Base-by-base conservation (phyloP, 2,329 filamentous ascomycete species). In the Leptosphaerulina australis region DNA sequence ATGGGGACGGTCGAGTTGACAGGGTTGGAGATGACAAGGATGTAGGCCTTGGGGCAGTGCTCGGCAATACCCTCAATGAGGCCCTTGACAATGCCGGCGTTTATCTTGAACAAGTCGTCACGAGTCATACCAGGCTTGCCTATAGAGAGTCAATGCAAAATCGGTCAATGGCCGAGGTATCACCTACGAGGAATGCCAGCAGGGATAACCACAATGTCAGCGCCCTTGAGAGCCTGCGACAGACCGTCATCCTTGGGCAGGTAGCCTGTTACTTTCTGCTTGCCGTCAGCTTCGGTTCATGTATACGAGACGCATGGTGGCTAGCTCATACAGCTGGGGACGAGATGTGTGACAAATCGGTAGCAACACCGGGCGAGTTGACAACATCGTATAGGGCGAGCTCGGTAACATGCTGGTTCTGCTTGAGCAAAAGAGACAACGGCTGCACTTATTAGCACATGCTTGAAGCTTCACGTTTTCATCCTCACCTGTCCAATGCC, bases 71-170 rank as follows among this genome's bases (percentile, higher is more conserved):
- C 87, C 81, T 96, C 88, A 67, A 95, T 88, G 63, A 99, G 83
- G 66, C 90, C 91, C 79, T 94, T 91, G 72, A 99, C 94, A 72
- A 99, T 99, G 68, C 92, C 90, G 55, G 94, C 94, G 76, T 99
- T 99, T 83, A 97, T 96, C 81, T 97, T 97, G 88, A 99, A 99
- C 53, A 99, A 90, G 74, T 97, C 94, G 70, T 99, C 94, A 80
- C 94, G 91, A 77, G 90, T 97, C 94, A 99, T 99, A 70, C 94
- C 94, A 68, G 94, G 94, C 84, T 97, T 97, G 79, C 93, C 93
- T 97, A 60, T 51, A 52, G n/a, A 22, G 17, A n/a, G 35, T 71
- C 39, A 70, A 59, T 40, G 31, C 36, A 22, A 36, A 25, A 11
- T 45, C 30, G 40, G 36, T 20, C 40, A 45, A 36, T 36, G 14